Percentiles rank a stretch among this genome's conserved stretches.
Conservation (phyloP, 371 early-diverging fungal species). For the Lichtheimia ornata region DNA sequence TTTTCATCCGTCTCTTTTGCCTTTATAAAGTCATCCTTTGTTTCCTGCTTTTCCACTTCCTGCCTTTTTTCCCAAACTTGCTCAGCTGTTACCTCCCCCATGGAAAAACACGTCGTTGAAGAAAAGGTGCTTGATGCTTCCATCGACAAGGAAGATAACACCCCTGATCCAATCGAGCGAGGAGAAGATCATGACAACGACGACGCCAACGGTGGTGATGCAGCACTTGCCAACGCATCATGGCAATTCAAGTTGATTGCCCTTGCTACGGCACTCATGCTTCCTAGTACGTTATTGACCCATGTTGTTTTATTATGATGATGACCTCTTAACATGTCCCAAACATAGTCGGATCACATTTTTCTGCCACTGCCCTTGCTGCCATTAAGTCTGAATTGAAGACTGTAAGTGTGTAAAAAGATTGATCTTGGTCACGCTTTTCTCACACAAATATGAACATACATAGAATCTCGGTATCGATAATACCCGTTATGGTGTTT, state of each 20-base stretch:
- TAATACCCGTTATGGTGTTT: slow-evolving; percentile 58
- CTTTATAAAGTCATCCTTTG: background rate
- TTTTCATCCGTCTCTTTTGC: background rate
- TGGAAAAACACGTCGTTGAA: background rate
- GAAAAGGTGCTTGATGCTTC: background rate
- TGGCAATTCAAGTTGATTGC: slow-evolving; percentile 26
- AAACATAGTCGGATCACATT: slow-evolving; percentile 32
- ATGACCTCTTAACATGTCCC: too few relatives aligned
- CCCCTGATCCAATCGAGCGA: background rate
- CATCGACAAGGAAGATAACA: background rate
- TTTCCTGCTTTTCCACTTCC: slow-evolving; percentile 1
- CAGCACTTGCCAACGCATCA: slow-evolving; percentile 25
- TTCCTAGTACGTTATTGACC: slow-evolving; percentile 17
- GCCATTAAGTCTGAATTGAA: slow-evolving; percentile 31
- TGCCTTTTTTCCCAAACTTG: background rate
- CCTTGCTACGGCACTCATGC: slow-evolving; percentile 25
- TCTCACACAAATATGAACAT: background rate
- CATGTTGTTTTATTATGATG: background rate
- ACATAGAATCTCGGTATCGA: slow-evolving; percentile 36
- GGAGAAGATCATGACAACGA: slow-evolving; percentile 1
- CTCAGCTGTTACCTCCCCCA: background rate
- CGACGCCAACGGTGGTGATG: slow-evolving; percentile 15
- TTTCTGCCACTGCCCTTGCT: slow-evolving; percentile 29
- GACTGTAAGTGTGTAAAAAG: background rate
- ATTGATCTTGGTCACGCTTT: background rate